Percentiles rank a stretch among this genome's conserved stretches.
These are phyloP conservation scores for Pythium grandisporangium DNA, from an alignment of 352 stramenopile species.

Conservation along the genomic window DNA sequence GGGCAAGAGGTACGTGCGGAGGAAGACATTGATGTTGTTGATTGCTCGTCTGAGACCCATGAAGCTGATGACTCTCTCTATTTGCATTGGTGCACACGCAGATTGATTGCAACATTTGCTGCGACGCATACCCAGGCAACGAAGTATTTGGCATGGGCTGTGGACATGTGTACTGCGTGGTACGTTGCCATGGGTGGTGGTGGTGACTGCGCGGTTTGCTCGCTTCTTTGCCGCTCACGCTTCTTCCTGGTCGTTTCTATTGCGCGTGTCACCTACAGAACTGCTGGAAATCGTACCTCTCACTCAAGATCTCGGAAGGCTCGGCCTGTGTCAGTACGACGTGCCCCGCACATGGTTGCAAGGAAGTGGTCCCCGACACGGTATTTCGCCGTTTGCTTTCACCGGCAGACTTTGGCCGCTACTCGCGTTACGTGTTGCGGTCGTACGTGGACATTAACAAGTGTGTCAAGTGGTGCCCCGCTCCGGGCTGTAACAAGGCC, in stretches of 20 bases:
- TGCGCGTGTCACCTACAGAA: too few species aligned
- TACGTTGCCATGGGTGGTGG: too few species aligned
- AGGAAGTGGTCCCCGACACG: constrained; percentile 76
- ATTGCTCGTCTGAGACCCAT: not conserved
- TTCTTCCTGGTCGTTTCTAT: too few species aligned
- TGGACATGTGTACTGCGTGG: constrained; percentile 94
- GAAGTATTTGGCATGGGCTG: constrained; percentile 93
- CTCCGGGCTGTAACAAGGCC: constrained; percentile 93
- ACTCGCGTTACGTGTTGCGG: constrained; percentile 89
- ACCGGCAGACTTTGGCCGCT: constrained; percentile 77
- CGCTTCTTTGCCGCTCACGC: too few species aligned
- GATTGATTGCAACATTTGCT: constrained; percentile 92
- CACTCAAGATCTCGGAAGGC: constrained; percentile 87
- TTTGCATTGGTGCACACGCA: too few species aligned
- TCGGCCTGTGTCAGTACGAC: constrained; percentile 90
- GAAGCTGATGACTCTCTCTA: too few species aligned
- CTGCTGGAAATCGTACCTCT: constrained; percentile 82
- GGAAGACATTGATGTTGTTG: not conserved
- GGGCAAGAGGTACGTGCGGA: constrained; percentile 24
- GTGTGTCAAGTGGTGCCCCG: constrained; percentile 96
- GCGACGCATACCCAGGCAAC: constrained; percentile 73
- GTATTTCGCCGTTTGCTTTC: constrained; percentile 67
- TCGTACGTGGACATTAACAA: constrained; percentile 98
- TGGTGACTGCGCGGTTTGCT: too few species aligned
- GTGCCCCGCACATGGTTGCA: constrained; percentile 94